Evolutionary conservation across 2,329 filamentous ascomycete species (phyloP).

Genomic region (Torrubiella hemipterigena): DNA sequence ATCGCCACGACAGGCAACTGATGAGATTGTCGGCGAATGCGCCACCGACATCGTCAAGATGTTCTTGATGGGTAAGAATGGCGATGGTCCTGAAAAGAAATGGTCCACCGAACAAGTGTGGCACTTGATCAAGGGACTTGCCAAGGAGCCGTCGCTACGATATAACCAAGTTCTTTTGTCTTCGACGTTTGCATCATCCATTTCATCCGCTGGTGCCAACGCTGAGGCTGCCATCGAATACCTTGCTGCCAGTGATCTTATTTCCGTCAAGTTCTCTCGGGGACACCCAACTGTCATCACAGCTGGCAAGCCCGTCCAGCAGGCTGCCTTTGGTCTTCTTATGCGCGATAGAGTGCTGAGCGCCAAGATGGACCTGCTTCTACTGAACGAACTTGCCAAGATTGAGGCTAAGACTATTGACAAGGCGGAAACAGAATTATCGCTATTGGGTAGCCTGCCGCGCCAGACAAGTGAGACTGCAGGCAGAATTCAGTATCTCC

Average conservation of each 20-base stretch:
- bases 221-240: constrained; percentile 68
- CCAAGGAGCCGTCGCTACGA: constrained; percentile 52
- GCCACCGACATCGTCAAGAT: constrained; percentile 88
- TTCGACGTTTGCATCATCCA: constrained; percentile 56
- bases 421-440: constrained; percentile 69
- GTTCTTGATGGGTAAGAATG: constrained; percentile 59
- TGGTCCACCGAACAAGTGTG: constrained; percentile 86
- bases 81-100: constrained; percentile 35
- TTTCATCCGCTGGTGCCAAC: constrained; percentile 33
- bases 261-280: constrained; percentile 59
- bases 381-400: constrained; percentile 57
- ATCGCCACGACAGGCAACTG: constrained; percentile 65
- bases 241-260: constrained; percentile 76
- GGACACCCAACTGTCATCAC: constrained; percentile 69
- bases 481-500: constrained; percentile 57
- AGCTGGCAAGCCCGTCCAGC: constrained; percentile 77
- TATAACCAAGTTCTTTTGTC: constrained; percentile 81
- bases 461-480: constrained; percentile 57
- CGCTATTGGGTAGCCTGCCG: constrained; percentile 55
- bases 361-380: constrained; percentile 60
- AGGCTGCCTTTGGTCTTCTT: constrained; percentile 66
- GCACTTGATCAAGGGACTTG: constrained; percentile 72
- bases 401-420: constrained; percentile 64
- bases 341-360: constrained; percentile 60
- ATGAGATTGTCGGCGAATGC: constrained; percentile 80